Base-by-base conservation (phyloP, 2,329 filamentous ascomycete genomes). In the Sclerotinia glacialis region DNA sequence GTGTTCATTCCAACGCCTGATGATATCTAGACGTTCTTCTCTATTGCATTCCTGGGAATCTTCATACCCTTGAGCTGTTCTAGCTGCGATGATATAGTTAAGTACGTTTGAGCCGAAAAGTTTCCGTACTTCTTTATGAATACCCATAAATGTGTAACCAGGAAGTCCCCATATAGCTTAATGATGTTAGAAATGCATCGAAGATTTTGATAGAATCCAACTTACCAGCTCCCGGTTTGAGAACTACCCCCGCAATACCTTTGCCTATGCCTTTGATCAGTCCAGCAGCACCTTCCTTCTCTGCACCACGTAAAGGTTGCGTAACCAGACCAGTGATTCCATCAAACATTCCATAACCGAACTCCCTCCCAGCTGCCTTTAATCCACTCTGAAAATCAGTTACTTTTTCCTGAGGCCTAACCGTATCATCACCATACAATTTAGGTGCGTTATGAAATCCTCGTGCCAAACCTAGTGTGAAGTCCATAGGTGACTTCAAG, bases 381-480 rank as follows among this genome's bases (percentile, higher is more conserved):
- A 97, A 78, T 0, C 93, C 93, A 69, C 88, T 91, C 63, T 86
- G 83, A 60, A 96, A 80, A 62, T 88, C 89, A 0, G 90, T 93
- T 5, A 97, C 90, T 72, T 91, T 92, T 67, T 92, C 89, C 0
- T 85, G 80, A n/a, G 89, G 89, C 11, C 91, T 84, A 0, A 97
- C 87, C 1, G 88, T 93, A 1, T 91, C 87, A 73, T 96, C 93
- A 52, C 93, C 90, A 75, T 97, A 97, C 0, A 97, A 80, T 71
- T 86, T 89, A 0, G 93, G 93, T 7, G 91, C 89, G 72, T 97
- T 97, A 75, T 94, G 89, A 76, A 97, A 96, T 0, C 93, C 93
- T 76, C 90, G 90, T 0, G 93, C 90, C 47, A 97, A 79, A 0
- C 90, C 90, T 52, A 97, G 79, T 50, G 91, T 91, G 70, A 97